Conservation (phyloP, 2,329 filamentous ascomycete species). For the Fusarium austroafricanum region DNA sequence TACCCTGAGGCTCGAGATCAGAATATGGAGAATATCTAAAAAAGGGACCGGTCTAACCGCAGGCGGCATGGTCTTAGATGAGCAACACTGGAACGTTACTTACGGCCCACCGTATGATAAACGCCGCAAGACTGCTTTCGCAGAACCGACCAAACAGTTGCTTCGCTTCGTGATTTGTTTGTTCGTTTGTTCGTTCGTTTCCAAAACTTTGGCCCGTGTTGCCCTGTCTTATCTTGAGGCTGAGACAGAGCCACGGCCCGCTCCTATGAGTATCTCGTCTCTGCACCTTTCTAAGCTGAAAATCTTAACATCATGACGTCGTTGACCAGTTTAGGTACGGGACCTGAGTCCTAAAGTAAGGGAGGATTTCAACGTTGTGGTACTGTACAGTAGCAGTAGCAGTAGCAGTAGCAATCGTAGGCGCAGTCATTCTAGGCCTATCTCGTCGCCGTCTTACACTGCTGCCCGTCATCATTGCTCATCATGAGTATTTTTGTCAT, state of each 20-base stretch:
- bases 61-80: slow-evolving; percentile 16
- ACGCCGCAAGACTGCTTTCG: slow-evolving; percentile 34
- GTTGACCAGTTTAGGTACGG: slow-evolving; percentile 8
- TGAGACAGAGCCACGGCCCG: slow-evolving; percentile 36
- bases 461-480: slow-evolving; percentile 11
- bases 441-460: slow-evolving; percentile 23
- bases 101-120: slow-evolving; percentile 33
- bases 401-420: slow-evolving; percentile 28
- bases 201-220: slow-evolving; percentile 26
- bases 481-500: background rate
- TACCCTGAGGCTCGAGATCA: slow-evolving; percentile 33
- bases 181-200: slow-evolving; percentile 14
- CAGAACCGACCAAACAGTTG: background rate
- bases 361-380: slow-evolving; percentile 22
- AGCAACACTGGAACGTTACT: slow-evolving; percentile 40
- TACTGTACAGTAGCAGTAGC: slow-evolving; percentile 32
- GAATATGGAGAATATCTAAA: slow-evolving; percentile 37
- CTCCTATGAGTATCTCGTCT: slow-evolving; percentile 8
- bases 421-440: slow-evolving; percentile 21
- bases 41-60: slow-evolving; percentile 30
- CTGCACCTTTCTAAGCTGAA: slow-evolving; percentile 11
- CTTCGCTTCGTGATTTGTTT: slow-evolving; percentile 17
- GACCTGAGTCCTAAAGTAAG: no score
- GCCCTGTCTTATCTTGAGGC: slow-evolving; percentile 28
- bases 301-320: slow-evolving; percentile 30